phyloP scores from a whole-genome alignment of 2,329 filamentous ascomycete genomes.

The Pezicula carpinea region DNA sequence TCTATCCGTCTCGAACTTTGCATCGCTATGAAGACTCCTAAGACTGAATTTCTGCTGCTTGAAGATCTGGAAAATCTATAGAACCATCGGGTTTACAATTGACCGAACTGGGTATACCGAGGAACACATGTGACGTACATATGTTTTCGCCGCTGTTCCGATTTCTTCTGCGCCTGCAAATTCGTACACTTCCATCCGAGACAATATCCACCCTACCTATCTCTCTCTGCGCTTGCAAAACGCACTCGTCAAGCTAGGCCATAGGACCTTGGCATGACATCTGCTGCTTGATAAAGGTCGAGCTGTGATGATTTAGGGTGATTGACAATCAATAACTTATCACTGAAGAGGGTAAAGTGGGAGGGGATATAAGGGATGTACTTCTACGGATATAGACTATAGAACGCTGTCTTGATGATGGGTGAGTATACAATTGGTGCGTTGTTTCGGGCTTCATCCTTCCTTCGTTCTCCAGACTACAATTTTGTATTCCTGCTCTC shows the following conservation, averaged over 20 bases:
- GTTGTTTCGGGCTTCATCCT: too few species aligned
- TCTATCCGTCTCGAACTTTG: constrained; percentile 16
- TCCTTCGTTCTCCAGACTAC: too few species aligned
- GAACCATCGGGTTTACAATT: constrained; percentile 20
- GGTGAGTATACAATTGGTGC: too few species aligned
- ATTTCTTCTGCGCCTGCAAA: constrained; percentile 17
- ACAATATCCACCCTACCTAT: constrained; percentile 30
- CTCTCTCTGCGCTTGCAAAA: constrained; percentile 28
- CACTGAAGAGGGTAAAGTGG: too few species aligned
- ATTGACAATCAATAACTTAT: too few species aligned
- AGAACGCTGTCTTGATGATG: too few species aligned
- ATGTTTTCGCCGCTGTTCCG: constrained; percentile 19
- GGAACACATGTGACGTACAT: constrained; percentile 20
- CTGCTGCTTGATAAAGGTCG: neutral
- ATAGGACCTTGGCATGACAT: neutral
- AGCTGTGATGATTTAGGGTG: neutral
- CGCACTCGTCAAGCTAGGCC: constrained; percentile 17
- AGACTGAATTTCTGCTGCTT: neutral
- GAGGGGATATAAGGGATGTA: too few species aligned
- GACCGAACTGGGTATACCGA: constrained; percentile 17
- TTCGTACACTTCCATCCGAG: constrained; percentile 31
- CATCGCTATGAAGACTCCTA: constrained; percentile 20
- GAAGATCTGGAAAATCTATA: constrained; percentile 22
- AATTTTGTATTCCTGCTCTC: too few species aligned
- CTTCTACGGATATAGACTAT: too few species aligned